Base-by-base conservation (phyloP, 169 alveolate genomes). In the Theileria annulata region DNA sequence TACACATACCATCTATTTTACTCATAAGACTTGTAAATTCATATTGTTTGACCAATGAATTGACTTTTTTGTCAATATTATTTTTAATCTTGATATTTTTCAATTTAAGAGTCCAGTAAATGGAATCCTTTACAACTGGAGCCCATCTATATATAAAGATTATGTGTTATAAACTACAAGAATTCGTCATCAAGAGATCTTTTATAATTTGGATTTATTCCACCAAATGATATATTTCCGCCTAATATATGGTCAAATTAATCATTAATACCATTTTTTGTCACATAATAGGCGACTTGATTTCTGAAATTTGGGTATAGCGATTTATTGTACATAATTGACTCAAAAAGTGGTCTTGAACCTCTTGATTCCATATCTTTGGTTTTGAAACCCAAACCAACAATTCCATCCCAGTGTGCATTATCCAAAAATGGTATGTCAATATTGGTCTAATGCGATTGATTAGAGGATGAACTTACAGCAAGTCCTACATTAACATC, bases 181-280 rank as follows among this genome's bases (percentile, higher is more conserved):
- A 89, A 76, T 64, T 82, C 91, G 72, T 85, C 94, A 31, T 71
- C 91, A 17, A 86, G 91, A 21, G 89, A 59, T 54, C 86, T 75
- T 60, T 89, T 89, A 48, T 79, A 80, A 3, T 82, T 81, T 47
- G 83, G 83, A 69, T 90, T 88, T 58, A 77, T 75, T 8, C 94
- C 94, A 4, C 94, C 94, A 71, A 90, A 81, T 25, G 91, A 85
- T n/a, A 90, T 75, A 37, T 28, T 84, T 6, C 94, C 94, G 17
- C 89, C 92, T 88, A 42, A 13, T 35, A 35, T 63, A 21, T 33
- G 47, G 30, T 21, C 19, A 73, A 21, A 19, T 31, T 62, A 58
- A 67, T 37, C 15, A 5, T 10, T 31, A 13, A 77, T 28, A 56
- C 87, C 81, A 6, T 60, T 72, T 71, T 79, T 79, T 13, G 88